Evolutionary conservation across 352 stramenopile genomes (phyloP), one percentile per base, ranked within the genome.

Genomic region (Nothophytophthora sp.): DNA sequence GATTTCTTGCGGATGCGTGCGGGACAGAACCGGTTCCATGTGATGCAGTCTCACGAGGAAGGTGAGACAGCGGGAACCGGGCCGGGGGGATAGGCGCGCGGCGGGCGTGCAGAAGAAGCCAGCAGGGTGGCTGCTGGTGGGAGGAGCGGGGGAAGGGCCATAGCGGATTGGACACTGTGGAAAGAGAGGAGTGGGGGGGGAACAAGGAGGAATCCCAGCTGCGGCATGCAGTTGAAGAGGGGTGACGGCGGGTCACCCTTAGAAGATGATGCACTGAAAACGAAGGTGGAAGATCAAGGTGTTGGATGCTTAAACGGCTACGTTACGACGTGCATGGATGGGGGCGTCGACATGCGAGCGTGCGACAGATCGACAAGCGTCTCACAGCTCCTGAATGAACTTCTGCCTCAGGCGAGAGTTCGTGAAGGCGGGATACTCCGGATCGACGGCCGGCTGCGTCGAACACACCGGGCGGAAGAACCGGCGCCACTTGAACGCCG

Each of bases 31-130:
- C 46, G 46, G 2, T 45, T 54, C 18, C 2, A n/a, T 11, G 25
- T 45, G 4, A 54, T 54, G 46, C 46, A 54, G 19, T 54, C 46
- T 4, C 34, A 45, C 2, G 45, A 52, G 24, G 7, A 5, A 11
- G n/a, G 32, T 11, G 15, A 35, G 32, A 19, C 19, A 10, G 32
- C 32, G 5, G 13, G 32, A n/a, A 16, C 32, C 15, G 24, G 15
- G 32, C 32, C 32, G 19, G 32, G 15, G 4, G 32, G 7, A n/a
- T 38, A 38, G 15, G 13, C 32, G 32, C 15, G 6, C 27, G 27
- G 27, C 6, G 5, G 38, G 1, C 15, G 20, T 9, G 42, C 42
- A 19, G 4, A 5, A 5, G 16, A 37, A 45, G 46, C 16, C 27
- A 19, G n/a, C 37, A 20, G 28, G 37, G 20, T 15, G 37, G 27